phyloP scores from a whole-genome alignment of 208 protist genomes.

The Polymyxa betae region DNA sequence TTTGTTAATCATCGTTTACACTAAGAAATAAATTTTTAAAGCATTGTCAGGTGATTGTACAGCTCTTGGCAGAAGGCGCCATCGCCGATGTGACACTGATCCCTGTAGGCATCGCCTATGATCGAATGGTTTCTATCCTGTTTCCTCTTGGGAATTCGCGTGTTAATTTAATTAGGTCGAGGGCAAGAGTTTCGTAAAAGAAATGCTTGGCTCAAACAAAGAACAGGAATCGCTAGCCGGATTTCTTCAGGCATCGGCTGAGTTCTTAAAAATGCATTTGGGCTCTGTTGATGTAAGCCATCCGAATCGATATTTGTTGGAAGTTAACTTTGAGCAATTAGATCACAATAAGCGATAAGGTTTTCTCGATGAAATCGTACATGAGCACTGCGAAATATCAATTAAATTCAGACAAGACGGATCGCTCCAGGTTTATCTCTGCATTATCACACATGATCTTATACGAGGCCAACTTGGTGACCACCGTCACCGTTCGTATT shows the following conservation, averaged over 20 bases:
- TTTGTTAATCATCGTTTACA: background rate
- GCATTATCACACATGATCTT: conserved; percentile 7
- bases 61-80: conserved; percentile 13
- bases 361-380: background rate
- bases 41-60: background rate
- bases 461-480: background rate
- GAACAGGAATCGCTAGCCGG: conserved; percentile 16
- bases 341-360: background rate
- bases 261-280: background rate
- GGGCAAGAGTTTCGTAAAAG: conserved; percentile 10
- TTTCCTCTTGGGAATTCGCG: background rate
- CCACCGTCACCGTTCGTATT: background rate
- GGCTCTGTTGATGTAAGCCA: background rate
- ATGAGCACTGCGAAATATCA: background rate
- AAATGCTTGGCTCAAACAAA: background rate
- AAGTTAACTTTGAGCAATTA: background rate
- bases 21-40: background rate
- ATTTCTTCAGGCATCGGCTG: background rate
- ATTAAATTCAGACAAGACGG: background rate
- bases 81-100: conserved; percentile 17
- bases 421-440: background rate
- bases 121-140: background rate
- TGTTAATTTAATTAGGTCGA: background rate
- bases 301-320: background rate
- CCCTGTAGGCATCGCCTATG: conserved; percentile 7